Percentiles rank a stretch among this genome's conserved stretches.
These are phyloP conservation scores for Pseudogymnoascus sp. DNA, from an alignment of 2,329 filamentous ascomycete species.

Conservation along the genomic window DNA sequence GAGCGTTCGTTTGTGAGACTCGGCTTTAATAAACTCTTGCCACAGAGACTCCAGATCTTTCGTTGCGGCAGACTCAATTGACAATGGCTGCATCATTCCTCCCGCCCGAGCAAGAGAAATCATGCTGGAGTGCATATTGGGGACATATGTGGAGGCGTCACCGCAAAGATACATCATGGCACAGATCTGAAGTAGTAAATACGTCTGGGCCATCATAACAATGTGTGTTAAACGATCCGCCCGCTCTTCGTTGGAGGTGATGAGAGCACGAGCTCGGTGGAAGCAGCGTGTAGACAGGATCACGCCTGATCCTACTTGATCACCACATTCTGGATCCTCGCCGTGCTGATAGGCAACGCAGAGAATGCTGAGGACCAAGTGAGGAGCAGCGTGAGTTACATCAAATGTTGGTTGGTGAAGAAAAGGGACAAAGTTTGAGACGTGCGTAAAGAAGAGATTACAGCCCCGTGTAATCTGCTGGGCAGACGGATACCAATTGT, in stretches of 20 bases:
- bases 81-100: slow-evolving; percentile 29
- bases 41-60: slow-evolving; percentile 32
- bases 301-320: slow-evolving; percentile 22
- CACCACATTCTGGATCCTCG: slow-evolving; percentile 28
- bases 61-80: slow-evolving; percentile 18
- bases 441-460: slow-evolving; percentile 30
- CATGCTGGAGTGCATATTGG: slow-evolving; percentile 33
- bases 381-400: slow-evolving; percentile 15
- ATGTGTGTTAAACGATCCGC: slow-evolving; percentile 15
- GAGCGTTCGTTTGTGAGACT: slow-evolving; percentile 34
- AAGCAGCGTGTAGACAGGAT: slow-evolving; percentile 29
- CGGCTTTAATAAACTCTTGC: slow-evolving; percentile 30
- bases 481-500: slow-evolving; percentile 27
- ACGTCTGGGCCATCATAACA: slow-evolving; percentile 30
- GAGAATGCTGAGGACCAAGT: slow-evolving; percentile 30
- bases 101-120: slow-evolving; percentile 31
- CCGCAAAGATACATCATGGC: slow-evolving; percentile 37
- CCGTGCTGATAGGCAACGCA: slow-evolving; percentile 33
- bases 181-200: slow-evolving; percentile 33
- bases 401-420: slow-evolving; percentile 32
- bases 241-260: slow-evolving; percentile 19
- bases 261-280: slow-evolving; percentile 24
- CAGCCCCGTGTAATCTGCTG: slow-evolving; percentile 27
- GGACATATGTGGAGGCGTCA: slow-evolving; percentile 27
- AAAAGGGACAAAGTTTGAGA: slow-evolving; percentile 32